Conservation (phyloP, 768 basidiomycete species). For the Rossbeevera mucosa region DNA sequence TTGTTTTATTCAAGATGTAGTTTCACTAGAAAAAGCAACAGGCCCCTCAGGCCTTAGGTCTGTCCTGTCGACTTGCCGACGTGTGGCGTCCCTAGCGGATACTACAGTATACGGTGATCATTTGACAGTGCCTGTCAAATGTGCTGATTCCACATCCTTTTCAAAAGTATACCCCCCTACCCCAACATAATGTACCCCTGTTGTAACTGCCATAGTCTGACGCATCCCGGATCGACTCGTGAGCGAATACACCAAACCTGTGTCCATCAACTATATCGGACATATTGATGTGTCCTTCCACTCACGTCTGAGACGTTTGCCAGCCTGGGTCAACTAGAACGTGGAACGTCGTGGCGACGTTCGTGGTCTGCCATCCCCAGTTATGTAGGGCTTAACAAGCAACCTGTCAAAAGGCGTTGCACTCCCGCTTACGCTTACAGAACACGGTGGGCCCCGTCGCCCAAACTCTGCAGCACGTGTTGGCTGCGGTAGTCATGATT, state of each 20-base stretch:
- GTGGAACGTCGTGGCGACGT: slow-evolving; percentile 15
- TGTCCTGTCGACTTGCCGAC: neutral
- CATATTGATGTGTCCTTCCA: neutral
- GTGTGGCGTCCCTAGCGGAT: neutral
- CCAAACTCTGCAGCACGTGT: neutral
- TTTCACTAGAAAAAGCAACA: neutral
- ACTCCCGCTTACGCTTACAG: neutral
- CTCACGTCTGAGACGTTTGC: slow-evolving; percentile 5
- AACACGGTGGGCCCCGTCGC: neutral
- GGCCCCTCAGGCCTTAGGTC: neutral
- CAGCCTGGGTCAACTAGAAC: neutral
- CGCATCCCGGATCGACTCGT: neutral
- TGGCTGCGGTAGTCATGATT: neutral
- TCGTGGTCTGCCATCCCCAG: neutral
- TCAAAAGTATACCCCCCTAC: neutral
- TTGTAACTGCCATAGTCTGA: neutral
- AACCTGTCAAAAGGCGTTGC: slow-evolving; percentile 1
- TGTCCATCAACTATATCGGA: slow-evolving; percentile 6
- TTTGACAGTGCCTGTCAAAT: neutral
- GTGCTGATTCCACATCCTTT: neutral
- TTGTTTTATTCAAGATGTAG: neutral
- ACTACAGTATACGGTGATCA: neutral
- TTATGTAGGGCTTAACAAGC: neutral
- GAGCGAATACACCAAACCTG: neutral
- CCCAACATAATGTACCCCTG: neutral